Evolutionary conservation across 2,329 filamentous ascomycete species (phyloP).

Genomic region (Pseudogymnoascus sp.): DNA sequence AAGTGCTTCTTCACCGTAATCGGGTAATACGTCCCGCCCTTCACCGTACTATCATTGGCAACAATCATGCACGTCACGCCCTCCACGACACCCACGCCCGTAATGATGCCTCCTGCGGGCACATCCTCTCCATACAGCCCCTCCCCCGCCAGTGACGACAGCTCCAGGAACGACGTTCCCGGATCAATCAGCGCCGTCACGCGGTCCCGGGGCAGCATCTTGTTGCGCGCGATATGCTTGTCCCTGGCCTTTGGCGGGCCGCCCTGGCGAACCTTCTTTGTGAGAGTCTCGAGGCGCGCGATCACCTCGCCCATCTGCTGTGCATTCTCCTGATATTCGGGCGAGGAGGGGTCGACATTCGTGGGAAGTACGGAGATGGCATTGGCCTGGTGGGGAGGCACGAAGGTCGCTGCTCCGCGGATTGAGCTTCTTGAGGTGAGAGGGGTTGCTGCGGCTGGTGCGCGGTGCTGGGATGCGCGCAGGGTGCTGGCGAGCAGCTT

Average conservation of each 20-base stretch:
- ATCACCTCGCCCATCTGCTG: slow-evolving; percentile 68
- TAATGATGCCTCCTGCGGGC: slow-evolving; percentile 83
- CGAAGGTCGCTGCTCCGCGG: slow-evolving; percentile 59
- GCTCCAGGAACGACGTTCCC: slow-evolving; percentile 81
- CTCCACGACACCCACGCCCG: slow-evolving; percentile 81
- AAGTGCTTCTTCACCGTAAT: slow-evolving; percentile 98
- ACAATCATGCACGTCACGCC: slow-evolving; percentile 90
- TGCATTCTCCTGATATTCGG: slow-evolving; percentile 75
- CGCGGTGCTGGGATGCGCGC: slow-evolving; percentile 27
- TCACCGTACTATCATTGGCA: slow-evolving; percentile 94
- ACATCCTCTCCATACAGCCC: slow-evolving; percentile 85
- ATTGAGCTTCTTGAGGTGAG: slow-evolving; percentile 11
- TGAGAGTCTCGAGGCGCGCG: slow-evolving; percentile 58
- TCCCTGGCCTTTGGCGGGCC: slow-evolving; percentile 74
- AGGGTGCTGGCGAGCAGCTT: slow-evolving; percentile 37
- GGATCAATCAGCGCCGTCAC: slow-evolving; percentile 82
- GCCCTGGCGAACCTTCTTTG: slow-evolving; percentile 62
- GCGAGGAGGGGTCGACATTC: slow-evolving; percentile 65
- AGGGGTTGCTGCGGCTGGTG: slow-evolving; percentile 18
- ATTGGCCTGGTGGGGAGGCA: slow-evolving; percentile 69
- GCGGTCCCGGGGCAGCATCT: slow-evolving; percentile 90
- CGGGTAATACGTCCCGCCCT: slow-evolving; percentile 93
- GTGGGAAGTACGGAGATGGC: slow-evolving; percentile 75
- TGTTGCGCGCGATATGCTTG: slow-evolving; percentile 79
- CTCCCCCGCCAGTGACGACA: slow-evolving; percentile 86